Evolutionary conservation across 257 asterid species (phyloP).

Genomic region (Mentha longifolia): DNA sequence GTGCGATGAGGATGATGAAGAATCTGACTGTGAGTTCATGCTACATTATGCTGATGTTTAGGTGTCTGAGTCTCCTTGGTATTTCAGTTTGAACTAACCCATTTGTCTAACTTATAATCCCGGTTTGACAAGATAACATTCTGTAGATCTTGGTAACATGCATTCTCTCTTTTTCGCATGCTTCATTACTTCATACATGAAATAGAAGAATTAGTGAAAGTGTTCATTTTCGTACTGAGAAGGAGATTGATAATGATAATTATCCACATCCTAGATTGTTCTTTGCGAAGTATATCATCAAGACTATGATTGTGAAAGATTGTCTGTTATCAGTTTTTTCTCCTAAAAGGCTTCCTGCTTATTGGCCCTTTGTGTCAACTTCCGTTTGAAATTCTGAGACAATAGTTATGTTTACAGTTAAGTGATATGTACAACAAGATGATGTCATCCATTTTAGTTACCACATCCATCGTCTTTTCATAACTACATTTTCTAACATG

Average conservation of each 20-base stretch:
- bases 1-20: conserved; percentile 91
- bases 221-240: not conserved
- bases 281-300: not conserved
- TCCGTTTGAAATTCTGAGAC: not conserved
- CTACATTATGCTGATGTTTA: conserved; percentile 18
- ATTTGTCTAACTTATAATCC: not conserved
- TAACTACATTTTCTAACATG: not conserved
- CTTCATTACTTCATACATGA: not conserved
- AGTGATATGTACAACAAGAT: conserved; percentile 7
- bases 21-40: conserved; percentile 66
- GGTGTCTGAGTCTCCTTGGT: conserved; percentile 3
- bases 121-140: not conserved
- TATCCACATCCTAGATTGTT: not conserved
- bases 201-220: conserved; percentile 14
- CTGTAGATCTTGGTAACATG: not conserved
- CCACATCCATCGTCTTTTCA: not conserved
- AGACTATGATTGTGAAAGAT: conserved; percentile 6
- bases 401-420: not conserved
- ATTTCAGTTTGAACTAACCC: not conserved
- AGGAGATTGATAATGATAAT: conserved; percentile 5
- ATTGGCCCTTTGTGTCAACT: not conserved
- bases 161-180: not conserved
- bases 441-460: not conserved
- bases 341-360: conserved; percentile 14
- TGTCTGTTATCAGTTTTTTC: not conserved